Percentiles rank a stretch among this genome's conserved stretches.
Conservation (phyloP, 2,329 filamentous ascomycete species). For the Penicillium frequentans region DNA sequence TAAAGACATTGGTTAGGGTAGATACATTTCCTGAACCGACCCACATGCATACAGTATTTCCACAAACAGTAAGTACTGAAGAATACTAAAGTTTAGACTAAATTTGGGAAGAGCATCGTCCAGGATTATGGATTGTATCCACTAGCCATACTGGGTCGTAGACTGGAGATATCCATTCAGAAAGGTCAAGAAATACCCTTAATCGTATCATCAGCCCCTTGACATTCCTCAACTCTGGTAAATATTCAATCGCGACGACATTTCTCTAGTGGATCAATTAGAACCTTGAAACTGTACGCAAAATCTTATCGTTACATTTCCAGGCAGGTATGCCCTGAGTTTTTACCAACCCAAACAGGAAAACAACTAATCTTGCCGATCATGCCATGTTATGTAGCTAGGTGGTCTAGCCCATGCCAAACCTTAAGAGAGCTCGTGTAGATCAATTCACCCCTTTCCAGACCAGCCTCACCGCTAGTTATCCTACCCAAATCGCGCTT, state of each 20-base stretch:
- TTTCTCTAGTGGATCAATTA: too few relatives aligned
- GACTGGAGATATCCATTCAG: too few relatives aligned
- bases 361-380: neutral
- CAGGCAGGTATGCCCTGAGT: neutral
- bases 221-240: too few relatives aligned
- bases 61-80: neutral
- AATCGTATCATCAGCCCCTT: too few relatives aligned
- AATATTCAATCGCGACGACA: too few relatives aligned
- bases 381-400: neutral
- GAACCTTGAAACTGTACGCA: neutral
- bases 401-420: neutral
- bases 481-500: neutral
- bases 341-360: neutral
- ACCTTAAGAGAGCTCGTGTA: neutral
- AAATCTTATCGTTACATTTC: neutral
- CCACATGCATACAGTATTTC: neutral
- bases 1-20: neutral
- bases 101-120: neutral
- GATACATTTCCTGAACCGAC: neutral
- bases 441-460: neutral
- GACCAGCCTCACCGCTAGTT: neutral
- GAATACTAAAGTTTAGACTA: neutral
- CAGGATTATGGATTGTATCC: too few relatives aligned
- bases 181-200: too few relatives aligned
- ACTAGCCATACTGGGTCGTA: too few relatives aligned